Base-by-base conservation (phyloP, 306 rosid species). In the Cyamopsis tetragonoloba region DNA sequence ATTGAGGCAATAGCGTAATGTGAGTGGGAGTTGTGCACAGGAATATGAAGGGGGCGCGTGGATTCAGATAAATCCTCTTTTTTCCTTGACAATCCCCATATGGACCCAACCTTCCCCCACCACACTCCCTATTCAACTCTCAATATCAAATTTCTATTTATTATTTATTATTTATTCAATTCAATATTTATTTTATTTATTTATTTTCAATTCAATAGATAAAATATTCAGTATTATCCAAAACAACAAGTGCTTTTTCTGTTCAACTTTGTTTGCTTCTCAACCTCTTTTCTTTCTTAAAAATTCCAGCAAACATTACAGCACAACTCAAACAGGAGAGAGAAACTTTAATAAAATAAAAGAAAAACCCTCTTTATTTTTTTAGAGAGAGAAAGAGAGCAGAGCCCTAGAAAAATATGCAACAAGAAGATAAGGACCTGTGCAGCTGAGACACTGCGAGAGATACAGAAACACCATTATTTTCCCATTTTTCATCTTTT, bases 401-500 rank as follows among this genome's bases (percentile, higher is more conserved):
- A 49, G 18, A 72, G 79, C 73, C 82, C 89, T 83, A 70, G 74
- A 81, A 81, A 74, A 70, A 14, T 63, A 63, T 72, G 86, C 85
- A 85, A 76, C 66, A 51, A 74, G 96, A 51, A 74, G 96, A 89
- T 84, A 84, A 79, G 87, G 88, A 84, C 90, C 66, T 71, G 51
- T 84, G 92, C 81, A 57, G 86, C 85, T 60, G 66, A 44, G 75
- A 68, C 70, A 73, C 68, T 35, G 61, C 14, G 8, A 38, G 30
- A 71, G 37, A 71, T 60, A 71, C 18, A 60, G 18, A 44, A 23
- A 48, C 9, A 5, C 41, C 55, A 27, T 32, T 24, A 4, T 58
- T 46, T 38, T 14, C 14, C 2, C 3, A 20, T 35, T 34, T 38
- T 58, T 28, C 7, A 2, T 39, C 9, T 20, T 55, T 31, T 27